Conservation (phyloP, 495 filamentous ascomycete species). For the Bacidia gigantensis region DNA sequence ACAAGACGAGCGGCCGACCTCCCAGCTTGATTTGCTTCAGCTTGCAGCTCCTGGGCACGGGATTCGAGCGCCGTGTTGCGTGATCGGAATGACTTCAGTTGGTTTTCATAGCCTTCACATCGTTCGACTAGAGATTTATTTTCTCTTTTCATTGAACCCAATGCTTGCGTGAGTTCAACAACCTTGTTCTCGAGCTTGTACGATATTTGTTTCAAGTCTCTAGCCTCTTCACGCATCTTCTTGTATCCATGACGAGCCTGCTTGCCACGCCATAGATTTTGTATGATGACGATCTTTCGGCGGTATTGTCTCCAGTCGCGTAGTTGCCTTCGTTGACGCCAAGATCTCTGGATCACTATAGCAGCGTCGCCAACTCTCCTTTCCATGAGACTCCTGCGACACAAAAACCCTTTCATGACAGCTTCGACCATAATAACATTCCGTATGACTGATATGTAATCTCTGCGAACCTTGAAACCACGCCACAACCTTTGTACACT, state of each 20-base stretch:
- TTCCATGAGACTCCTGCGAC: constrained; percentile 78
- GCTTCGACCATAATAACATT: constrained; percentile 81
- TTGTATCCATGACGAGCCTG: constrained; percentile 73
- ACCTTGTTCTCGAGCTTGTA: constrained; percentile 99
- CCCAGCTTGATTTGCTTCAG: constrained; percentile 93
- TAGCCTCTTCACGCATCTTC: constrained; percentile 78
- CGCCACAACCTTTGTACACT: constrained; percentile 93
- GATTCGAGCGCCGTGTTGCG: constrained; percentile 85
- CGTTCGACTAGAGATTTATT: constrained; percentile 81
- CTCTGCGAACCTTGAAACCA: constrained; percentile 71
- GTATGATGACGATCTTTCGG: constrained; percentile 73
- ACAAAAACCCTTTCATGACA: constrained; percentile 77
- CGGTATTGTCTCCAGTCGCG: constrained; percentile 78
- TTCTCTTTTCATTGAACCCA: constrained; percentile 81
- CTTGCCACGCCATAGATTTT: constrained; percentile 88
- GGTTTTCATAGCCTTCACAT: constrained; percentile 90
- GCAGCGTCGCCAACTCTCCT: constrained; percentile 89
- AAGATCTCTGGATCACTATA: constrained; percentile 75
- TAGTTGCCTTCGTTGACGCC: constrained; percentile 68
- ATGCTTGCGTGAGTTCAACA: constrained; percentile 85
- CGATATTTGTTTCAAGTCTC: constrained; percentile 96
- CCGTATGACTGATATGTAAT: constrained; percentile 59
- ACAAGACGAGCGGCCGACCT: constrained; percentile 78
- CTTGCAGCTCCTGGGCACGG: constrained; percentile 82
- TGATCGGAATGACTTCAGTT: constrained; percentile 86